Evolutionary conservation across 106 monocot species (phyloP), one percentile per base, ranked within the genome.

Genomic region (Platanthera guangdongensis): DNA sequence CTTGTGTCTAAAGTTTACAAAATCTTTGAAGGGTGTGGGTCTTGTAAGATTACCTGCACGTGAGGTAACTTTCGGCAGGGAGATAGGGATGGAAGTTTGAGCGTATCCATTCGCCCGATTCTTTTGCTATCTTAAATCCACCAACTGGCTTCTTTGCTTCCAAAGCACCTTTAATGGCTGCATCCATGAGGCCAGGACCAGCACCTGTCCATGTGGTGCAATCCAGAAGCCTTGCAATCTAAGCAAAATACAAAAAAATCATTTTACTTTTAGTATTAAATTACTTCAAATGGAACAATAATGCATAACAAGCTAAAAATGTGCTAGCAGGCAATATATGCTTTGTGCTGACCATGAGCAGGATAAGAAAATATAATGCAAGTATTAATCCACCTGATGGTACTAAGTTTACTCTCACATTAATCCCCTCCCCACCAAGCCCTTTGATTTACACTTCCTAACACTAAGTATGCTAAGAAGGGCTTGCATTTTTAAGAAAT

Each of bases 181-280:
- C 95, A 84, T 95, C 95, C 95, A 95, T 95, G 51, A 95, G 82
- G 52, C 95, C 95, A n/a, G 95, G 90, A 28, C 95, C 95, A 16
- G 87, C 90, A 82, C 95, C 95, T 28, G 87, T 86, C 95, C 95
- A 95, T 52, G 95, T 95, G 46, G 95, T 92, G 85, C 95, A 92
- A 74, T 90, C 88, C 5, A 95, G 81, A 55, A 93, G 84, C 12
- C 55, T 88, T 48, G 92, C 95, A 47, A 86, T 51, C 92, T 95
- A 82, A 18, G 16, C 0, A 71, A 48, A 15, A 48, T 46, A 15
- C 47, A 48, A 16, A 48, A 39, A 39, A 71, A 15, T n/a, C 70
- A 71, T 48, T 46, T 15, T 4, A 11, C 32, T 25, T 39, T 53
- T 53, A 53, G 8, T 65, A 28, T 32, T 8, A 65, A 65, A n/a